Evolutionary conservation across 495 filamentous ascomycete species (phyloP).

Genomic region (Trypethelium eluteriae): DNA sequence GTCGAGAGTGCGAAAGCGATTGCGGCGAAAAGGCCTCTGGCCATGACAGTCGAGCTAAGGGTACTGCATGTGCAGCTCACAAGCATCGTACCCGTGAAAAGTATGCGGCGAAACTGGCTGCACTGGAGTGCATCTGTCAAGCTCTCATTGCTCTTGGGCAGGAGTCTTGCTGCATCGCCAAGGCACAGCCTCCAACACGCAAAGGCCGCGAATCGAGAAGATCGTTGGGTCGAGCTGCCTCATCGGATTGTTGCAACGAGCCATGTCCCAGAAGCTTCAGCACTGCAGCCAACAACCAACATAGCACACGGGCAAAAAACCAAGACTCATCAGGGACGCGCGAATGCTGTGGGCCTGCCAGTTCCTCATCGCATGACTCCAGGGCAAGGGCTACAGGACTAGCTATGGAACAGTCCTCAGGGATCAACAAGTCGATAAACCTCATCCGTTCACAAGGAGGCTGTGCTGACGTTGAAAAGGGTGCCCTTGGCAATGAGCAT

Average conservation of each 20-base stretch:
- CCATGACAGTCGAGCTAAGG: background rate
- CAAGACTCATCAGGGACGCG: background rate
- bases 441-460: background rate
- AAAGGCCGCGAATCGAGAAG: background rate
- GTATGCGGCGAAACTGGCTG: background rate
- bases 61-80: background rate
- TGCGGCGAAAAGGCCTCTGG: background rate
- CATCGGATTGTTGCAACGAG: background rate
- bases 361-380: background rate
- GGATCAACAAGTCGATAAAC: background rate
- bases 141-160: background rate
- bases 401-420: background rate
- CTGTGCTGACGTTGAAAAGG: slow-evolving; percentile 21
- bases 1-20: background rate
- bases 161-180: background rate
- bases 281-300: background rate
- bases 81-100: background rate
- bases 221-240: background rate
- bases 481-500: slow-evolving; percentile 15
- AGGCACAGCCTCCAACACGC: background rate
- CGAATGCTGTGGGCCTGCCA: background rate
- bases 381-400: background rate
- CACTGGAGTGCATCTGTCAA: background rate
- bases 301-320: background rate
- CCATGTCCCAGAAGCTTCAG: background rate